Base-by-base conservation (phyloP, 495 filamentous ascomycete genomes). In the Aspergillus panamensis region DNA sequence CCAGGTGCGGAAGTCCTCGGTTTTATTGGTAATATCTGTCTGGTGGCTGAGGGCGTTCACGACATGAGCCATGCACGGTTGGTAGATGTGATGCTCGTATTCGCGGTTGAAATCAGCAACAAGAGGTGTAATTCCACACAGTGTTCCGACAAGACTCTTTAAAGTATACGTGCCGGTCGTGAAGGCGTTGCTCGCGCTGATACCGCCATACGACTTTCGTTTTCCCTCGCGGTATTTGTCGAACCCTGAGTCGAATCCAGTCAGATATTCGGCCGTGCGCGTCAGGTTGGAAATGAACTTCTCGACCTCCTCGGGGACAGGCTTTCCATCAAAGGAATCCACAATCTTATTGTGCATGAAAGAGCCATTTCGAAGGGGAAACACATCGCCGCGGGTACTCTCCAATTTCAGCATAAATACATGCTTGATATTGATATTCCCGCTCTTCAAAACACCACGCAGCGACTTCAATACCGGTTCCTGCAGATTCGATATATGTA, bases 61-160 rank as follows among this genome's bases (percentile, higher is more conserved):
- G 20, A 79, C 60, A 31, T 80, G 77, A 1, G 77, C 65, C 35
- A 80, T 61, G 52, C 78, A 81, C 0, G 78, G 78, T 53, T 81
- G 76, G 49, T 81, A 81, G 37, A 80, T 74, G 53, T 78, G 76
- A 30, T 75, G 60, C 21, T 74, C 62, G 54, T 72, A 74, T 60
- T 81, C 78, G 30, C 68, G 71, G 57, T 78, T 75, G 60, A 81
- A 80, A 48, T 81, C 78, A 7, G 75, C 77, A 14, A 77, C 72
- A 7, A 81, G 65, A 1, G 77, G 78, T 1, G 69, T 67, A 44
- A 79, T 69, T 8, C 77, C 77, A 40, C 78, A 81, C 29, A 79
- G 63, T n/a, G 71, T 77, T 4, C 76, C 77, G 1, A 72, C 61
- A 17, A 80, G 44, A 55, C 73, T 77, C 61, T 81, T 81, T 9